Evolutionary conservation across 2,329 filamentous ascomycete genomes (phyloP).

Genomic region (Beauveria varroae): DNA sequence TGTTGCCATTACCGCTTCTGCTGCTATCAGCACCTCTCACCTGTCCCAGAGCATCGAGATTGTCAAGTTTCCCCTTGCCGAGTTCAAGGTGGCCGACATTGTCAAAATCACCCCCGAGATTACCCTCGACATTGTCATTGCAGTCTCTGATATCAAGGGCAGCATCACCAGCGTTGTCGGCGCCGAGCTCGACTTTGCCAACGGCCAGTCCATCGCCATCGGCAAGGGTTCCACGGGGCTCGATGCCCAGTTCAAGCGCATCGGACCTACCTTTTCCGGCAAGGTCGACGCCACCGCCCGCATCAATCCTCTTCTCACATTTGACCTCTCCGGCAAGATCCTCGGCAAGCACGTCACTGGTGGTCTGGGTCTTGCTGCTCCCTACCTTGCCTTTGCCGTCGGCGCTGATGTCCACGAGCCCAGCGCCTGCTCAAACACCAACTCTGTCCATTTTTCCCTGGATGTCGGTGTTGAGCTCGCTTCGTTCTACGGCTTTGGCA

Average conservation of each 20-base stretch:
- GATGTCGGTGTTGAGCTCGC: constrained; percentile 10
- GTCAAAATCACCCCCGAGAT: constrained; percentile 11
- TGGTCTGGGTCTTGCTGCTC: constrained; percentile 7
- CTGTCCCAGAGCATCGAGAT: constrained; percentile 6
- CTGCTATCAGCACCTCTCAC: constrained; percentile 7
- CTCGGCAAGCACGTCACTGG: constrained; percentile 9
- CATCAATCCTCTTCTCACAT: constrained; percentile 8
- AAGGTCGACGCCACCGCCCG: constrained; percentile 11
- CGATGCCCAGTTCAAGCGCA: constrained; percentile 9
- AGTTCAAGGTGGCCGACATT: constrained; percentile 11
- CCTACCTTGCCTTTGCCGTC: constrained; percentile 6
- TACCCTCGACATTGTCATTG: constrained; percentile 3
- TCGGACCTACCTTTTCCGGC: constrained; percentile 10
- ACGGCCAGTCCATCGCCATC: constrained; percentile 10
- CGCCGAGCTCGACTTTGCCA: constrained; percentile 8
- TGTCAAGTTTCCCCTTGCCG: constrained; percentile 1
- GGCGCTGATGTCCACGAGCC: constrained; percentile 9
- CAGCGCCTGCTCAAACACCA: constrained; percentile 8
- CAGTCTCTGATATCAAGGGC: constrained; percentile 9
- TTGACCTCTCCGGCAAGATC: constrained; percentile 11
- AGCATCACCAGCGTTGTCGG: constrained; percentile 10
- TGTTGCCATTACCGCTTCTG: constrained; percentile 9
- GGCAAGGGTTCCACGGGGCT: constrained; percentile 10
- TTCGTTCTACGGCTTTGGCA: constrained; percentile 11
- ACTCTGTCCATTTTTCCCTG: constrained; percentile 7